Conservation (phyloP, 768 basidiomycete genomes). For the Clitopilus hobsonii region DNA sequence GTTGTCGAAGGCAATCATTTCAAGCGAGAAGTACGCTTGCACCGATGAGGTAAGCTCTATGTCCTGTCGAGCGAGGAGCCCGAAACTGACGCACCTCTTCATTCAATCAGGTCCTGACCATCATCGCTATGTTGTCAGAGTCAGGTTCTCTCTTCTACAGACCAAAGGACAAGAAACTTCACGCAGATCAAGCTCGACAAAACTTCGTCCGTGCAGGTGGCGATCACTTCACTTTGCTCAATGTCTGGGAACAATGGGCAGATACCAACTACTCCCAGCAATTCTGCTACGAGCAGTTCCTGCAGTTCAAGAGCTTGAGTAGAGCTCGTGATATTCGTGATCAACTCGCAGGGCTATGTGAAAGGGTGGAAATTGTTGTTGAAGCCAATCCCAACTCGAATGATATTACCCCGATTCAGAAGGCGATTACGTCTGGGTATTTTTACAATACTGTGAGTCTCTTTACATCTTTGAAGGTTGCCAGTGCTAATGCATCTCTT, state of each 20-base stretch:
- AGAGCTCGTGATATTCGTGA: constrained; percentile 95
- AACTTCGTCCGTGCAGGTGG: constrained; percentile 96
- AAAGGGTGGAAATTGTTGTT: constrained; percentile 93
- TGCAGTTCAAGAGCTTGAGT: constrained; percentile 92
- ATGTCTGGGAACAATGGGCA: constrained; percentile 99
- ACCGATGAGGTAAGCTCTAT: constrained; percentile 80
- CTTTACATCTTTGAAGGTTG: neutral
- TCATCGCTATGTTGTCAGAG: constrained; percentile 96
- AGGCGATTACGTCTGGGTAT: constrained; percentile 92
- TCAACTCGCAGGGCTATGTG: constrained; percentile 92
- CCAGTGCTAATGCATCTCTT: neutral
- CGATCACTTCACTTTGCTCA: constrained; percentile 95
- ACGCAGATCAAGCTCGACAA: constrained; percentile 96
- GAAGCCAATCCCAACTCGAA: constrained; percentile 85
- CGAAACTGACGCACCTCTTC: neutral
- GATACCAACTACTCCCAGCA: constrained; percentile 97
- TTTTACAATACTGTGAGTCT: constrained; percentile 85
- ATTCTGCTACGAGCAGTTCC: constrained; percentile 93
- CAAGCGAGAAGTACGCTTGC: constrained; percentile 89
- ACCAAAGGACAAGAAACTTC: constrained; percentile 96
- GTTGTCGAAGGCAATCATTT: constrained; percentile 93
- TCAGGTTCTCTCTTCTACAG: constrained; percentile 93
- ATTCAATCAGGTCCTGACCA: constrained; percentile 96
- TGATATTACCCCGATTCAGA: constrained; percentile 91
- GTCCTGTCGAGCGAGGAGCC: neutral